Base-by-base conservation (phyloP, 176 grass and related monocot species). In the Carex pumila region DNA sequence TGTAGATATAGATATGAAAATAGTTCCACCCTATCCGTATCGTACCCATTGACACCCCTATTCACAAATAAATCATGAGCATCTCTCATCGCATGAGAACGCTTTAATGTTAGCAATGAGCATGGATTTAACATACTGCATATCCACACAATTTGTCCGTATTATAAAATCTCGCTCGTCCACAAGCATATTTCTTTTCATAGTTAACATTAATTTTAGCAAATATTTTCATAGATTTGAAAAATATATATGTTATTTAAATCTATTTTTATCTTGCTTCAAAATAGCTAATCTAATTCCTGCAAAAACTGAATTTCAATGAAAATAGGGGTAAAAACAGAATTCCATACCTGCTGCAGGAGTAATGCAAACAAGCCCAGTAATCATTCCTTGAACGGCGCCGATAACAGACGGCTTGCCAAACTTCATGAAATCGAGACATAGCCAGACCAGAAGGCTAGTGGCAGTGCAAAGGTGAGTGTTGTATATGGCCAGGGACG, bases 401-500 rank as follows among this genome's bases (percentile, higher is more conserved):
- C 83, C 87, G 34, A 85, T 85, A 39, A 86, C 87, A n/a, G 91
- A 93, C 64, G 87, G 89, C 10, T 89, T 92, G 12, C 84, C 71
- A 37, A 97, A 90, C 61, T 79, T 41, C 66, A 87, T 1, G 14
- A 71, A 83, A 85, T 97, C 91, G 37, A 97, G 91, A 85, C 82
- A 83, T 54, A 94, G 88, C 91, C 94, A 97, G 22, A 87, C 79
- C 2, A 97, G 79, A 7, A 94, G 85, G 88, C 91, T 92, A 7
- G 91, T 93, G 30, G 94, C 91, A 6, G 94, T 90, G 91, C 94
- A 97, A 17, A 97, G 73, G 52, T 94, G 94, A 62, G 91, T 97
- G 91, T 97, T 93, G 71, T 91, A 63, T 79, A 97, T 57, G 47
- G 94, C 89, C 4, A 94, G 64, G 1, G 94, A 94, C 14, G 89